These are phyloP conservation scores for Acorus gramineus DNA, from an alignment of 106 monocot species.

Conservation along the genomic window DNA sequence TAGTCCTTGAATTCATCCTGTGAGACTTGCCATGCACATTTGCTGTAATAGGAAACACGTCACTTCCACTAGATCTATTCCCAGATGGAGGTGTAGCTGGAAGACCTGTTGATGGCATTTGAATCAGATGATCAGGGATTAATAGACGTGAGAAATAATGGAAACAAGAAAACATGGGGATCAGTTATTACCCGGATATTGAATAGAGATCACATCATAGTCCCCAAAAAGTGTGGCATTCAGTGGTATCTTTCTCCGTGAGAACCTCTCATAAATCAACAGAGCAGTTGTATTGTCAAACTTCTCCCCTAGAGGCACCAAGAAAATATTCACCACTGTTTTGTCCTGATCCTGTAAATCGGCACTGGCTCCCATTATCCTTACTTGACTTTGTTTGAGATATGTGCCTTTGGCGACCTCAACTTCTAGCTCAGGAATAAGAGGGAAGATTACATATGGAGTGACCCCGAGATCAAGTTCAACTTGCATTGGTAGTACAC, in stretches of 20 bases:
- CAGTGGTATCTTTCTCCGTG: conserved; percentile 61
- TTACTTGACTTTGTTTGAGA: conserved; percentile 95
- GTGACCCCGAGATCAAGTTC: conserved; percentile 61
- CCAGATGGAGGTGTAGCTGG: conserved; percentile 47
- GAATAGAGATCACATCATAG: conserved; percentile 61
- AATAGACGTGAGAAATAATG: too few relatives aligned
- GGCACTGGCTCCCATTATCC: conserved; percentile 84
- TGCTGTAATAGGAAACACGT: conserved; percentile 51
- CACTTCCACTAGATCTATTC: conserved; percentile 19
- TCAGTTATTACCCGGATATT: conserved; percentile 60
- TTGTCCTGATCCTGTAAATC: conserved; percentile 46
- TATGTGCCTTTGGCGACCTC: conserved; percentile 86
- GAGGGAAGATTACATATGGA: conserved; percentile 54
- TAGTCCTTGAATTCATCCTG: conserved; percentile 61
- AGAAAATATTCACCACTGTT: conserved; percentile 64
- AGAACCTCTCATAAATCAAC: conserved; percentile 75
- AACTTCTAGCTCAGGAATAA: conserved; percentile 64
- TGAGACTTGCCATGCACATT: conserved; percentile 31
- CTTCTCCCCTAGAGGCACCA: conserved; percentile 77
- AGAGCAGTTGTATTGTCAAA: conserved; percentile 77
- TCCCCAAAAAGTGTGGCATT: conserved; percentile 67
- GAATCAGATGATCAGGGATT: too few relatives aligned
- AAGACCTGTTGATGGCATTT: conserved; percentile 40
- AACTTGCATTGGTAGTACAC: conserved; percentile 71
- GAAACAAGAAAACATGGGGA: background rate